Evolutionary conservation across 805 yeast species (phyloP), one percentile per base, ranked within the genome.

Genomic region (Metschnikowia anglica): DNA sequence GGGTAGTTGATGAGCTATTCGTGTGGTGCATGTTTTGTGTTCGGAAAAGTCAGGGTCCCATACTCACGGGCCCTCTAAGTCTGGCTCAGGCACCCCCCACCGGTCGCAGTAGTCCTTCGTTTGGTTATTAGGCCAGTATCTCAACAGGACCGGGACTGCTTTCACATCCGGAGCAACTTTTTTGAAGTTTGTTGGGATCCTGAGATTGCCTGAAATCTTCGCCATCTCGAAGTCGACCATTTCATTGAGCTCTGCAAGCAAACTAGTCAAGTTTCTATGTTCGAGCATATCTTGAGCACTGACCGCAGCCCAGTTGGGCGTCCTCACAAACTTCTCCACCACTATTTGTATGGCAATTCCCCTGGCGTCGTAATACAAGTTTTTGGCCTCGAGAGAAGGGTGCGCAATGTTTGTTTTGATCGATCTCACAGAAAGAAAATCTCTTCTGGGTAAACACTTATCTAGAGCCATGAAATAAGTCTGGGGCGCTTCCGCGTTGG

Each of bases 401-500:
- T 58, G 63, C 10, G 21, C 20, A 1, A 32, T 10, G 8, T 28
- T 26, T 1, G 34, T 24, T 15, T 43, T 70, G 2, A 85, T 62
- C 0, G 73, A 68, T 12, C 80, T 18, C 3, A 76, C 53, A 44
- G 83, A 83, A 8, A 88, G 49, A 56, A 74, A 87, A 18, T 66
- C 55, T 17, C 95, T 67, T 13, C 72, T 64, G 1, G 88, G 88
- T 1, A 85, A 66, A 53, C 95, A 88, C 61, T 91, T 91, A 59
- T 90, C 97, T 20, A 91, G 69, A 0, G 98, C 93, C 23, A 87
- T 61, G 54, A 89, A 91, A 11, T 62, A 55, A 2, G 84, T 79
- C 19, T 29, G 26, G 12, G 44, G 7, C 11, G 25, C 28, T 7
- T 27, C 24, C 9, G 33, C 12, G 10, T 30, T 30, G 13, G 9